Conservation (phyloP, 352 stramenopile genomes). For the Phytophthora meadii region DNA sequence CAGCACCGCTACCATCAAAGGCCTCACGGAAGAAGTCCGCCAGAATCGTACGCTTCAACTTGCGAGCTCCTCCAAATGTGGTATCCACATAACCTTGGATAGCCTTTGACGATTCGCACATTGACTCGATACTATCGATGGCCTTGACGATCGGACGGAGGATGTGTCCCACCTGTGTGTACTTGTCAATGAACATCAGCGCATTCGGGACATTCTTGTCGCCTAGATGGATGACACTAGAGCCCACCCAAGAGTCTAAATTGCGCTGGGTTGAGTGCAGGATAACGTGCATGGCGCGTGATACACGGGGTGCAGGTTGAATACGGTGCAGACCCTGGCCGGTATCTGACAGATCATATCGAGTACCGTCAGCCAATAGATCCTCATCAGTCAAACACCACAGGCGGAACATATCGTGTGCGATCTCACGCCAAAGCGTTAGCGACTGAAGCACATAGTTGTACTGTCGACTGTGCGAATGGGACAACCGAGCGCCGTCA, state of each 20-base stretch:
- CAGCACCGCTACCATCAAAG: slow-evolving; percentile 95
- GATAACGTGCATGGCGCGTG: slow-evolving; percentile 95
- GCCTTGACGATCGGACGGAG: slow-evolving; percentile 90
- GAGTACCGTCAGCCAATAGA: slow-evolving; percentile 73
- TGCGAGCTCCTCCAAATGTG: slow-evolving; percentile 87
- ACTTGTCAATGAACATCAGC: slow-evolving; percentile 99
- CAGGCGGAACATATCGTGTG: slow-evolving; percentile 96
- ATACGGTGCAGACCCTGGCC: slow-evolving; percentile 96
- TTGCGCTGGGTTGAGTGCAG: slow-evolving; percentile 82
- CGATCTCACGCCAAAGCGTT: slow-evolving; percentile 96
- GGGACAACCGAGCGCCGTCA: slow-evolving; percentile 93
- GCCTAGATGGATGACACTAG: slow-evolving; percentile 96
- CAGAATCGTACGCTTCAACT: slow-evolving; percentile 92
- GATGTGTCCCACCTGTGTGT: slow-evolving; percentile 94
- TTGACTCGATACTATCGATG: slow-evolving; percentile 71
- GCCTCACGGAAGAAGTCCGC: slow-evolving; percentile 96
- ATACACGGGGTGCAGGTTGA: slow-evolving; percentile 93
- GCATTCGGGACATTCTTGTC: slow-evolving; percentile 99
- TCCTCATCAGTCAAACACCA: slow-evolving; percentile 96
- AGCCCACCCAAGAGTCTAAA: slow-evolving; percentile 92
- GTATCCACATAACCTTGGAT: slow-evolving; percentile 69
- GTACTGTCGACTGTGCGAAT: slow-evolving; percentile 96
- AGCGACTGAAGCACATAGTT: slow-evolving; percentile 97
- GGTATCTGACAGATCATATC: slow-evolving; percentile 94
- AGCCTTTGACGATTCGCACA: slow-evolving; percentile 57